Evolutionary conservation across 2,329 filamentous ascomycete genomes (phyloP).

Genomic region (Ceratocystis variospora): DNA sequence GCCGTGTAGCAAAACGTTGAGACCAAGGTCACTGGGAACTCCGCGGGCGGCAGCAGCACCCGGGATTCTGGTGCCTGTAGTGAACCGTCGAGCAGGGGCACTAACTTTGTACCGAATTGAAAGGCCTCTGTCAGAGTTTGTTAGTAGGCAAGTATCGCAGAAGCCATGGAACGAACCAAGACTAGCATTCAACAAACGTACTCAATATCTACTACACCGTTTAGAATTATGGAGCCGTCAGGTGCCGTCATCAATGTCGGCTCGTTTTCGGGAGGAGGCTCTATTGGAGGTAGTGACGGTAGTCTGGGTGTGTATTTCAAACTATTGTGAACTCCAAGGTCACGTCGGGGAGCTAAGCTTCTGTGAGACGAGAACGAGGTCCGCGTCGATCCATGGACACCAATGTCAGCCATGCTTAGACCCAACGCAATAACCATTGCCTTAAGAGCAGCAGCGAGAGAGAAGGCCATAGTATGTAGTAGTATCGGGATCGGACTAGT

Average conservation of each 20-base stretch:
- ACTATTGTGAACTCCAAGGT: not conserved
- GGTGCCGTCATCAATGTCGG: conserved; percentile 32
- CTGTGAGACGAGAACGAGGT: not conserved
- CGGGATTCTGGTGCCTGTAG: conserved; percentile 34
- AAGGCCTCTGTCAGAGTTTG: conserved; percentile 30
- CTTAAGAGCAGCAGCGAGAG: conserved; percentile 13
- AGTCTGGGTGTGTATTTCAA: no score
- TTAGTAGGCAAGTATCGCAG: conserved; percentile 17
- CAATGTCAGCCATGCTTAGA: conserved; percentile 9
- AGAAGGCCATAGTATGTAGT: conserved; percentile 13
- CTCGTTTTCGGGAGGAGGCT: conserved; percentile 8
- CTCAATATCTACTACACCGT: conserved; percentile 42
- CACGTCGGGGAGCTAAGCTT: not conserved
- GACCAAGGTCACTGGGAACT: conserved; percentile 30
- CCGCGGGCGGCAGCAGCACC: conserved; percentile 29
- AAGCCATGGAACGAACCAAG: not conserved
- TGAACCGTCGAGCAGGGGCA: conserved; percentile 41
- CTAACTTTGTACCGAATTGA: conserved; percentile 43
- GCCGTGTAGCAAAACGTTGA: conserved; percentile 46
- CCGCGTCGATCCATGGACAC: not conserved
- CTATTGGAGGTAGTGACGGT: no score
- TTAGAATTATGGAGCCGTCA: conserved; percentile 42
- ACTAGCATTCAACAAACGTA: conserved; percentile 23
- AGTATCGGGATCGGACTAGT: not conserved
- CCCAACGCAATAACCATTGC: conserved; percentile 17